Evolutionary conservation across 164 flowering plant genomes (phyloP).

Genomic region (Aristolochia californica): DNA sequence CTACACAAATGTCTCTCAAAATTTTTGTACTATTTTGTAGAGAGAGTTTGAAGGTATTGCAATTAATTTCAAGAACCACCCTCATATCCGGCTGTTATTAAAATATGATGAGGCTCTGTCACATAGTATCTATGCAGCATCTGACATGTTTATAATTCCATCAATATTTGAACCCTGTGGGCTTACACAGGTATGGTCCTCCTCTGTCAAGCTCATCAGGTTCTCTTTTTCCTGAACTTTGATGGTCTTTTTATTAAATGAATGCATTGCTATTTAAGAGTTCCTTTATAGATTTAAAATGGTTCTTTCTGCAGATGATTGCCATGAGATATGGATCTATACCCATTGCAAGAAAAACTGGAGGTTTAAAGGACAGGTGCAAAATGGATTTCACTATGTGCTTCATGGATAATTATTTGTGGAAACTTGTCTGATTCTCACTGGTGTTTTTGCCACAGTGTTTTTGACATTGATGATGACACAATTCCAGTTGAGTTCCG

Average conservation of each 20-base stretch:
- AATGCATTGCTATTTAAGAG: neutral
- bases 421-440: slow-evolving; percentile 2
- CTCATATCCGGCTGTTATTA: slow-evolving; percentile 59
- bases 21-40: slow-evolving; percentile 23
- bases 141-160: slow-evolving; percentile 90
- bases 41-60: slow-evolving; percentile 91
- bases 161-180: slow-evolving; percentile 99
- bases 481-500: slow-evolving; percentile 54
- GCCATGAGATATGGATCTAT: slow-evolving; percentile 96
- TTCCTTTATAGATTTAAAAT: neutral
- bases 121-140: slow-evolving; percentile 76
- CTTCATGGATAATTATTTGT: neutral
- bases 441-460: slow-evolving; percentile 29
- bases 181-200: slow-evolving; percentile 75
- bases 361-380: slow-evolving; percentile 92
- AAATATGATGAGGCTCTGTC: slow-evolving; percentile 90
- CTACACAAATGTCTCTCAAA: too few relatives aligned
- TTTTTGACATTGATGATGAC: slow-evolving; percentile 87
- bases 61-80: slow-evolving; percentile 55
- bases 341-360: slow-evolving; percentile 85
- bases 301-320: slow-evolving; percentile 59
- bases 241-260: too few relatives aligned
- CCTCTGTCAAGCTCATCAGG: neutral
- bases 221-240: neutral
- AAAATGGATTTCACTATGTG: neutral